Evolutionary conservation across 176 grass and related monocot species (phyloP), one percentile per base, ranked within the genome.

Genomic region (Pontederia paniculata): DNA sequence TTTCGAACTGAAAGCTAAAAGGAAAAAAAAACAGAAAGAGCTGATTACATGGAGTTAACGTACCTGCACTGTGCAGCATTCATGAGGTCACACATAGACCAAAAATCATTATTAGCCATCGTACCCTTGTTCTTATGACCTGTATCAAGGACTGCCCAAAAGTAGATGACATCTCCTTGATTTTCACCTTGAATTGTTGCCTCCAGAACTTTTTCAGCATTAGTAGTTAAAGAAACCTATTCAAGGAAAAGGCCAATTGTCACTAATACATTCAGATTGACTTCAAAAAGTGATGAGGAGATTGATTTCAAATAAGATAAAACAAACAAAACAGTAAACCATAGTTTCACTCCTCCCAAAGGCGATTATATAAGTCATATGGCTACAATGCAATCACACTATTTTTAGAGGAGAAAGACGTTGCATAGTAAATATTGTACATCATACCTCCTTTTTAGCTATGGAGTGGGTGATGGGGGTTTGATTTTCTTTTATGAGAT

Each of bases 21-120:
- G 13, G 1, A 48, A 63, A 17, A 15, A 44, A 15, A 48, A 45
- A 31, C 0, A 13, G 19, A 46, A 63, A 48, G 13, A 16, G 44
- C 18, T 21, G 5, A 2, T 42, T 37, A 37, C 28, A 37, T 6
- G 28, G 28, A 37, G 5, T 5, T 37, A 37, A 61, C 17, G 41
- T 60, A 98, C 93, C 93, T 98, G 93, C 93, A 98, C 17, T 63
- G 72, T 63, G 74, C 93, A 74, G 86, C 71, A 88, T 98, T 91
- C 75, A 88, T 73, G 25, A 15, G 57, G 70, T 91, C 86, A 63
- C 93, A 98, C 28, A 55, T 79, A 17, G 83, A 91, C 93, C 93
- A 98, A 57, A 98, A 91, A 56, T 88, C 62, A 15, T 62, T 65
- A 71, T 63, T 66, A 10, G 12, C 53, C 44, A 52, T 61, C 45